Evolutionary conservation across 1,284 basidiomycete genomes (phyloP).

Genomic region (Exobasidium cylindrosporum): DNA sequence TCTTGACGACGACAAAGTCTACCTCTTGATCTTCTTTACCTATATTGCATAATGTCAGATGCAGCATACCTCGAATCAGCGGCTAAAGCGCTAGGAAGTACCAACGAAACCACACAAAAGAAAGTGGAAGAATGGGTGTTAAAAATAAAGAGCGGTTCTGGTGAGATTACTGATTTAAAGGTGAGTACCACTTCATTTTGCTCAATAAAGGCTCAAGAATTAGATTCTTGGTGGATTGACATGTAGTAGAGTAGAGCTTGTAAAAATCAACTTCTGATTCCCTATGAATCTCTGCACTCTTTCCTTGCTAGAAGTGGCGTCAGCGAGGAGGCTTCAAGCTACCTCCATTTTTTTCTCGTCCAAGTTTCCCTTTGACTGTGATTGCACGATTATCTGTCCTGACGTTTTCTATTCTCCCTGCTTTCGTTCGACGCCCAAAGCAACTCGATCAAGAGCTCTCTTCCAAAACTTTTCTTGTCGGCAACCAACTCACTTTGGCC

Average conservation of each 20-base stretch:
- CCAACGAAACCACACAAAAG: slow-evolving; percentile 5
- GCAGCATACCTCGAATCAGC: slow-evolving; percentile 8
- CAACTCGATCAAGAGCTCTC: slow-evolving; percentile 41
- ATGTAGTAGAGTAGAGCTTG: too few relatives aligned
- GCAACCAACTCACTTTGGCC: slow-evolving; percentile 45
- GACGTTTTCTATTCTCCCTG: slow-evolving; percentile 4
- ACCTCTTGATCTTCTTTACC: background rate
- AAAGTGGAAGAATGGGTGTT: slow-evolving; percentile 13
- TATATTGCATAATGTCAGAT: too few relatives aligned
- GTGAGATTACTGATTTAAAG: slow-evolving; percentile 9
- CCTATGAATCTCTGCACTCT: background rate
- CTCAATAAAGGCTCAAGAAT: too few relatives aligned
- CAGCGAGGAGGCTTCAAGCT: background rate
- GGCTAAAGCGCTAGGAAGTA: slow-evolving; percentile 3
- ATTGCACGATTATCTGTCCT: background rate
- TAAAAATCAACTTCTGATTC: too few relatives aligned
- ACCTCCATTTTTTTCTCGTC: background rate
- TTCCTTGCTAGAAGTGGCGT: background rate
- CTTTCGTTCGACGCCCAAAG: slow-evolving; percentile 5
- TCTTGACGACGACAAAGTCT: background rate
- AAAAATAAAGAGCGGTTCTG: slow-evolving; percentile 13
- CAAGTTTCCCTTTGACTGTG: background rate
- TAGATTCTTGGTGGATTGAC: too few relatives aligned
- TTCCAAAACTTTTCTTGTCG: slow-evolving; percentile 39
- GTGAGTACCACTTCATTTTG: too few relatives aligned